Evolutionary conservation across 306 rosid species (phyloP).

Genomic region (Astragalus membranaceus): DNA sequence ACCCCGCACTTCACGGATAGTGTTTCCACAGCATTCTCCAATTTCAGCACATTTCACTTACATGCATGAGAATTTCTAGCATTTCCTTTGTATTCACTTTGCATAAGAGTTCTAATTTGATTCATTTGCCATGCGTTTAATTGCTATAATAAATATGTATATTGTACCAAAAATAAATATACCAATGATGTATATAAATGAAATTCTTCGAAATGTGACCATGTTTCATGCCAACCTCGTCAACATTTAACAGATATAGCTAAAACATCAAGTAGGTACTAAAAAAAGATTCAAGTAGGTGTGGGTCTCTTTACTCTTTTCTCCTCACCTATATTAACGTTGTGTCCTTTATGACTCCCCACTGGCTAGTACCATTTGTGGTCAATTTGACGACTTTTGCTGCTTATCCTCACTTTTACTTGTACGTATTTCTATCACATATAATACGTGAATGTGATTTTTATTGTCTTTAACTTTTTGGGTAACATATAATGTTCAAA

Average conservation of each 20-base stretch:
- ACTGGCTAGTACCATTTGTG: background rate
- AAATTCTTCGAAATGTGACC: background rate
- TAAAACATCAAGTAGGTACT: background rate
- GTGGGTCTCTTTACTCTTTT: background rate
- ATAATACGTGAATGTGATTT: background rate
- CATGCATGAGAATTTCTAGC: too few species aligned
- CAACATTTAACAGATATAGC: background rate
- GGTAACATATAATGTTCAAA: background rate
- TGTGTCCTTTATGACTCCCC: slow-evolving; percentile 9
- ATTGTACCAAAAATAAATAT: too few species aligned
- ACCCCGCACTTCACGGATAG: background rate
- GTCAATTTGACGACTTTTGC: background rate
- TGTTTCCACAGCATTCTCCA: background rate
- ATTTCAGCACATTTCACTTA: background rate
- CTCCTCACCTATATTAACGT: background rate
- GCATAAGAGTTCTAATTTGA: background rate
- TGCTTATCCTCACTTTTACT: slow-evolving; percentile 10
- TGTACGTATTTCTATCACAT: background rate
- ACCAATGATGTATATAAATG: too few species aligned
- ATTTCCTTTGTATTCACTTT: background rate
- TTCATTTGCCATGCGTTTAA: too few species aligned
- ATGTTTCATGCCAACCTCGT: background rate
- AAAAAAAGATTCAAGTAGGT: background rate
- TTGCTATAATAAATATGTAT: too few species aligned
- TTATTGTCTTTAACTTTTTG: background rate